Conservation (phyloP, 1,284 basidiomycete genomes). For the Volvariella surrecta region DNA sequence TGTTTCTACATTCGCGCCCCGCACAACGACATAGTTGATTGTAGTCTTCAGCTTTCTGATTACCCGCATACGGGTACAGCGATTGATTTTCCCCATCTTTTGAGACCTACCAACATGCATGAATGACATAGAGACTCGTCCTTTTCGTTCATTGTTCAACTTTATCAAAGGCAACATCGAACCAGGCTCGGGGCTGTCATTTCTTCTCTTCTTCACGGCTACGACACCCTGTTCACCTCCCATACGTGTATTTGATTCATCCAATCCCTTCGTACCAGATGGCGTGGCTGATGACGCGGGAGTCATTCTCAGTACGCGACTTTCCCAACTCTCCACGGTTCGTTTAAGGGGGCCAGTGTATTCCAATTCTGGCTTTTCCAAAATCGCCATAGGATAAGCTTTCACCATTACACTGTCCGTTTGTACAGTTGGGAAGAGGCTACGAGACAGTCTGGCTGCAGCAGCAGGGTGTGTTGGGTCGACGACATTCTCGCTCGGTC, state of each 20-base stretch:
- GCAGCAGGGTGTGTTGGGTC: slow-evolving; percentile 25
- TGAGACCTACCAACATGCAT: slow-evolving; percentile 17
- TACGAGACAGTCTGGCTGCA: slow-evolving; percentile 10
- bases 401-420: slow-evolving; percentile 15
- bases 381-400: slow-evolving; percentile 22
- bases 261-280: slow-evolving; percentile 2
- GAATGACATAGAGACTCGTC: slow-evolving; percentile 24
- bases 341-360: slow-evolving; percentile 10
- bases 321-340: slow-evolving; percentile 19
- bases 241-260: slow-evolving; percentile 1
- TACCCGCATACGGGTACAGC: slow-evolving; percentile 16
- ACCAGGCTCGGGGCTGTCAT: too few relatives aligned
- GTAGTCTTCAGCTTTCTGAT: slow-evolving; percentile 27
- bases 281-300: slow-evolving; percentile 7
- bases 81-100: neutral
- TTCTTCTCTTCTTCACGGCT: too few relatives aligned
- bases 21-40: slow-evolving; percentile 27
- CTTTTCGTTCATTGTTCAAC: slow-evolving; percentile 12
- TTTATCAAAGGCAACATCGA: slow-evolving; percentile 10
- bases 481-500: slow-evolving; percentile 8
- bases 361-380: slow-evolving; percentile 13
- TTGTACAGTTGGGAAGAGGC: slow-evolving; percentile 15
- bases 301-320: slow-evolving; percentile 14
- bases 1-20: slow-evolving; percentile 26
- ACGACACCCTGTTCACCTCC: slow-evolving; percentile 8